Evolutionary conservation across 2,329 filamentous ascomycete species (phyloP).

Genomic region (Aspergillus costaricaensis): DNA sequence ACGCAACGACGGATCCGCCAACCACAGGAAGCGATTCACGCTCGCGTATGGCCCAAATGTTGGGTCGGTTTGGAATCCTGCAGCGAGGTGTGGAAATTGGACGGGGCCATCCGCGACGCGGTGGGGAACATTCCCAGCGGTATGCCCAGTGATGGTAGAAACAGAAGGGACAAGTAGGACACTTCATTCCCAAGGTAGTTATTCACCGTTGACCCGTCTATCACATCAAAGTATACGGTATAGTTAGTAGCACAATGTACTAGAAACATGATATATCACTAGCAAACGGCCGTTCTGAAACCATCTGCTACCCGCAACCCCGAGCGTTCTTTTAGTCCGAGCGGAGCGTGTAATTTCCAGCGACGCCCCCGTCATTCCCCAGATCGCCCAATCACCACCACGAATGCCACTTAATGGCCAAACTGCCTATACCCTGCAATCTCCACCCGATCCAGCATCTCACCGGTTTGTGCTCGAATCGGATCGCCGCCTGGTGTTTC

Average conservation of each 20-base stretch:
- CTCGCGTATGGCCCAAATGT: background rate
- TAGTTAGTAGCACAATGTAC: too few species aligned
- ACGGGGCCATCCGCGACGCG: background rate
- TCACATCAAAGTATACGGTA: too few species aligned
- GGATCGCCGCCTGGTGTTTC: conserved; percentile 6
- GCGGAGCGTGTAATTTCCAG: conserved; percentile 5
- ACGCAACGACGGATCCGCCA: background rate
- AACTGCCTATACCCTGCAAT: background rate
- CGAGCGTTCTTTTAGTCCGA: background rate
- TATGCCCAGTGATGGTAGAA: too few species aligned
- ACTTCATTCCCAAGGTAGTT: too few species aligned
- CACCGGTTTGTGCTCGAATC: conserved; percentile 4
- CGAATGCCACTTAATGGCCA: background rate
- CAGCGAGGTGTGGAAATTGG: background rate
- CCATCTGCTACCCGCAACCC: background rate
- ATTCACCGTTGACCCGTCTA: too few species aligned
- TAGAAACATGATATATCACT: background rate
- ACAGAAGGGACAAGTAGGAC: too few species aligned
- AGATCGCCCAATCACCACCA: background rate
- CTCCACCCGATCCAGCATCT: conserved; percentile 3
- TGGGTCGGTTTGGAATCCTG: background rate
- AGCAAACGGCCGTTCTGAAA: background rate
- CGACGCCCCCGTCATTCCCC: background rate
- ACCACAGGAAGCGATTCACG: background rate
- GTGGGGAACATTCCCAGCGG: background rate